Evolutionary conservation across 805 yeast genomes (phyloP), one percentile per base, ranked within the genome.

Genomic region (Grigorovia jiainica): DNA sequence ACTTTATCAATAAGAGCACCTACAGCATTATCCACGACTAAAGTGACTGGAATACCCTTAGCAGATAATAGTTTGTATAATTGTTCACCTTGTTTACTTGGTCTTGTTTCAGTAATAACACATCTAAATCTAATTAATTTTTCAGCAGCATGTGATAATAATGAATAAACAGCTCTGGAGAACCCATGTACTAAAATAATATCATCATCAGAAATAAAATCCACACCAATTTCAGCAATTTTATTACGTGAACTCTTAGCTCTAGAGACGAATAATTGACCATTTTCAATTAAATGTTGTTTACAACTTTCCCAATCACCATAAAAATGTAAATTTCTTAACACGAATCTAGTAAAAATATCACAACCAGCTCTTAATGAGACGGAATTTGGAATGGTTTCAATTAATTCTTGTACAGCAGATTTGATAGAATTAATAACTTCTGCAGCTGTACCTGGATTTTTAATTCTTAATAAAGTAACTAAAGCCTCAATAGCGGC

Each of bases 301-400:
- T 80, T 79, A 61, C 96, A 87, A 13, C 92, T 78, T 54, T 92
- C 98, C 95, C 97, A 92, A 62, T 92, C 97, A 38, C 87, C 79
- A 51, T 75, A 59, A 29, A 87, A 67, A 64, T 89, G 89, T 9
- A 85, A 79, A 65, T 90, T 89, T 62, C 95, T 73, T 49, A 87
- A 72, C 6, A 92, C 97, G 55, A 92, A 92, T 49, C 98, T 70
- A 76, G 87, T 84, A 63, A 92, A 92, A 52, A 92, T 73, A 62
- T 92, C 99, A 69, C 98, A 92, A 17, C 99, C 99, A 0, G 99
- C 99, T 29, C 92, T 79, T 43, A 92, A 68, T 11, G 97, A 87
- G 36, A 92, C 86, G 23, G 96, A 87, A 65, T 92, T 92, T 32
- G 90, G 79, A 49, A 92, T 87, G 7, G 87, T 76, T 34, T 72